These are phyloP conservation scores for Boechera stricta DNA, from an alignment of 345 rosid species.

Conservation along the genomic window DNA sequence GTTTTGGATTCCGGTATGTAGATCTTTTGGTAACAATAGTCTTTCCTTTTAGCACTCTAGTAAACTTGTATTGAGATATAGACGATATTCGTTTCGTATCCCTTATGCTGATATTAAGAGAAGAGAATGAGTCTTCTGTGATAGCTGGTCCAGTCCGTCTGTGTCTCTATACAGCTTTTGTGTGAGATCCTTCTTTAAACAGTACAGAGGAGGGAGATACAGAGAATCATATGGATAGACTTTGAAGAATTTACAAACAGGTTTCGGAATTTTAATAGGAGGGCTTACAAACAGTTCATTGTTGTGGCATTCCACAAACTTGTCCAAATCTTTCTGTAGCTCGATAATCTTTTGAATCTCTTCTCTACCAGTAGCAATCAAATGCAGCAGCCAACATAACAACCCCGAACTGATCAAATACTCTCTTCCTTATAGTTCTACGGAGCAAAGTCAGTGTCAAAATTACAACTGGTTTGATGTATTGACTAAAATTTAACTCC, in stretches of 20 bases:
- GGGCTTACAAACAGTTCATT: neutral
- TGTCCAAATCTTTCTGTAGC: neutral
- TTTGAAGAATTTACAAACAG: neutral
- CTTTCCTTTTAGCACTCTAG: neutral
- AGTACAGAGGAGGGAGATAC: neutral
- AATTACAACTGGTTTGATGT: too few species aligned
- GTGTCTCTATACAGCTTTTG: neutral
- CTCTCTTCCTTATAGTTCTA: too few species aligned
- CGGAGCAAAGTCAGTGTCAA: too few species aligned
- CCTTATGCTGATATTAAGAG: neutral
- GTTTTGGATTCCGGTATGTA: neutral
- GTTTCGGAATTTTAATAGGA: neutral
- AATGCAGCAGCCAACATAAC: neutral
- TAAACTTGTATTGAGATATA: neutral
- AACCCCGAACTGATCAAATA: too few species aligned
- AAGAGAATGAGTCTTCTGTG: neutral
- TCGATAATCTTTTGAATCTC: too few species aligned
- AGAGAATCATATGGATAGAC: neutral
- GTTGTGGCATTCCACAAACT: neutral
- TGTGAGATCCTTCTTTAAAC: neutral
- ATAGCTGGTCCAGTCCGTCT: neutral
- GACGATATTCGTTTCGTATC: neutral
- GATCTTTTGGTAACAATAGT: neutral
- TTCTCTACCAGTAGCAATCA: neutral
- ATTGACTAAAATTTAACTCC: too few species aligned